Conservation (phyloP, 495 filamentous ascomycete species). For the Chaetomidium leptoderma region DNA sequence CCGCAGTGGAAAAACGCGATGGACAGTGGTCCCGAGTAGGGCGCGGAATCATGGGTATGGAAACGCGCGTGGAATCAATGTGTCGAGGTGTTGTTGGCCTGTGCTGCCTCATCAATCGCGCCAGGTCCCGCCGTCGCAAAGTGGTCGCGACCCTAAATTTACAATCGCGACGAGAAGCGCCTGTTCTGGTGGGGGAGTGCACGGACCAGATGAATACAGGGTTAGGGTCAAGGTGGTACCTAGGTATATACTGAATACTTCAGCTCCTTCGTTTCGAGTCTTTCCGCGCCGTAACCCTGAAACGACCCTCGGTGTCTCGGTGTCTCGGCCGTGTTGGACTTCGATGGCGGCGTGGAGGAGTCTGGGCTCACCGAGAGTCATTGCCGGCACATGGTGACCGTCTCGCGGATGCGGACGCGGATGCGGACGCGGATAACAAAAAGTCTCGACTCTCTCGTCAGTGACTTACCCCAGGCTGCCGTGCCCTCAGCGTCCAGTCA, state of each 20-base stretch:
- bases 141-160: conserved; percentile 14
- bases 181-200: conserved; percentile 14
- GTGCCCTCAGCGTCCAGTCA: conserved; percentile 7
- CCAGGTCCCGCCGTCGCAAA: conserved; percentile 6
- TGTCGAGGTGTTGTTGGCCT: too few species aligned
- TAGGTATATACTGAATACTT: too few species aligned
- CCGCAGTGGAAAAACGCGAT: conserved; percentile 16
- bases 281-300: too few species aligned
- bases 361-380: too few species aligned
- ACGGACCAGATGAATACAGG: conserved; percentile 9
- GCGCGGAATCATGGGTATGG: conserved; percentile 11
- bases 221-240: conserved; percentile 19
- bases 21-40: background rate
- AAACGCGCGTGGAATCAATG: conserved; percentile 20
- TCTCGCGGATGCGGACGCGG: too few species aligned
- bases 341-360: too few species aligned
- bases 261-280: too few species aligned
- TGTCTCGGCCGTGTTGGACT: too few species aligned
- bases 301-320: too few species aligned
- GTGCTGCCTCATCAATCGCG: conserved; percentile 9
- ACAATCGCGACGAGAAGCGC: conserved; percentile 11
- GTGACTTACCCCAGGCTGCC: too few species aligned
- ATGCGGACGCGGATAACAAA: background rate
- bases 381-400: too few species aligned
- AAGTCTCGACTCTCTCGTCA: too few species aligned